A percentile compares a stretch with the other conserved stretches of the same genome.
phyloP scores from a whole-genome alignment of 1,139 yeast species.

The Kazachstania sp. region DNA sequence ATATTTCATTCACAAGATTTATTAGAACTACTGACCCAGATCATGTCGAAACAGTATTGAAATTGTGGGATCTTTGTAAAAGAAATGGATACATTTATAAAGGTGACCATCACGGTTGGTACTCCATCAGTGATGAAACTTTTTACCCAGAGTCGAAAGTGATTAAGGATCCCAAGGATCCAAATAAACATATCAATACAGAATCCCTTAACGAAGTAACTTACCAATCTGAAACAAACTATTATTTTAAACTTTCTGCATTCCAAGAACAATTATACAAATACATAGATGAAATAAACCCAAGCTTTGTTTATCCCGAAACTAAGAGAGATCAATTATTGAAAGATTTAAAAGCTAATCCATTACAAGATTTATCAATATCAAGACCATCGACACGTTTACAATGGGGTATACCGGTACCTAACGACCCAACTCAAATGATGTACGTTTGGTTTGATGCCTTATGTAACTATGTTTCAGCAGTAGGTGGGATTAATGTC shows the following conservation, averaged over 20 bases:
- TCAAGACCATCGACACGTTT: conserved; percentile 75
- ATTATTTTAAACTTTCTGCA: conserved; percentile 66
- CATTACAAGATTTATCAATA: conserved; percentile 62
- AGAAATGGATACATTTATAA: conserved; percentile 63
- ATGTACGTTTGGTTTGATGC: conserved; percentile 99
- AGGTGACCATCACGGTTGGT: conserved; percentile 90
- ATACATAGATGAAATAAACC: conserved; percentile 32
- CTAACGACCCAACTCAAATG: conserved; percentile 65
- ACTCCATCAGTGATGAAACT: conserved; percentile 88
- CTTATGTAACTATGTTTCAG: conserved; percentile 70
- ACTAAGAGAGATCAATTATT: conserved; percentile 49
- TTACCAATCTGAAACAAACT: conserved; percentile 73
- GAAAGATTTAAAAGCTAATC: conserved; percentile 43
- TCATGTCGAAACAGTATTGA: conserved; percentile 55
- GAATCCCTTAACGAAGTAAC: conserved; percentile 74
- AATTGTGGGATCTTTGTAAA: conserved; percentile 58
- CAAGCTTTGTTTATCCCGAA: conserved; percentile 57
- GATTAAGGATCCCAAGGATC: conserved; percentile 32
- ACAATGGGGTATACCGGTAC: conserved; percentile 88
- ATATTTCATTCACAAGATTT: conserved; percentile 62
- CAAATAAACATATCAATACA: conserved; percentile 39
- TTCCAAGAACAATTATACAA: conserved; percentile 48
- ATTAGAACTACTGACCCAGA: conserved; percentile 86
- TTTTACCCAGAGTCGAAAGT: conserved; percentile 82
- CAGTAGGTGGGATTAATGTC: conserved; percentile 51